phyloP scores from a whole-genome alignment of 768 basidiomycete species.

The Termitomyces sp. region DNA sequence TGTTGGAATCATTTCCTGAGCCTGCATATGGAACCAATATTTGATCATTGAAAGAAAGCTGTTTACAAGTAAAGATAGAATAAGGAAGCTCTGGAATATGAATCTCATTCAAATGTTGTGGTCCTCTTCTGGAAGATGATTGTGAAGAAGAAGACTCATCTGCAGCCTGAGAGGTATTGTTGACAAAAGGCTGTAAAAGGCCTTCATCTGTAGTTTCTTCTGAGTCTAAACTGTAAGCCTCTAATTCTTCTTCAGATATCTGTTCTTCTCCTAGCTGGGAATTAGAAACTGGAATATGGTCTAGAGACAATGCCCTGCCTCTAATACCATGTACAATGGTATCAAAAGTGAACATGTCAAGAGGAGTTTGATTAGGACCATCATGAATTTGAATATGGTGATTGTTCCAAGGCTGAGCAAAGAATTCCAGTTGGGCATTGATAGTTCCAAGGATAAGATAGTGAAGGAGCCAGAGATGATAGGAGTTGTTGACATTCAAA shows the following conservation, averaged over 20 bases:
- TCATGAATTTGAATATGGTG: not conserved
- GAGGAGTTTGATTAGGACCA: not conserved
- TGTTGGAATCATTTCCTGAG: not conserved
- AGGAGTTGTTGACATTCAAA: no score
- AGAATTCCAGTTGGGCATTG: not conserved
- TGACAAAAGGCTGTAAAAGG: no score
- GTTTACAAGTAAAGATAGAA: not conserved
- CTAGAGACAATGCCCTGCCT: not conserved
- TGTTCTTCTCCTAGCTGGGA: not conserved
- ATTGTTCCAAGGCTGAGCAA: conserved; percentile 4
- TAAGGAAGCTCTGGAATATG: not conserved
- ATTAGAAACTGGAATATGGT: not conserved
- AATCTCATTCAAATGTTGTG: not conserved
- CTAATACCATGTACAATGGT: not conserved
- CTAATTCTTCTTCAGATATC: not conserved
- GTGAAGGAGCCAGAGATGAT: no score
- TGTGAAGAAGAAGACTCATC: not conserved
- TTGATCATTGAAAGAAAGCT: not conserved
- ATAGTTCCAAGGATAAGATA: no score
- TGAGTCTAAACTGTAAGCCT: not conserved
- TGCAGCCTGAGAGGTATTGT: not conserved
- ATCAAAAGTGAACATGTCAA: not conserved
- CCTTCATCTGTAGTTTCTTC: no score
- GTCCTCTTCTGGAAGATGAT: not conserved
- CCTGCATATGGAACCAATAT: not conserved